Percentiles rank a stretch among this genome's conserved stretches.
Evolutionary conservation across 495 filamentous ascomycete species (phyloP).

Genomic region (Haplographium delicatum): DNA sequence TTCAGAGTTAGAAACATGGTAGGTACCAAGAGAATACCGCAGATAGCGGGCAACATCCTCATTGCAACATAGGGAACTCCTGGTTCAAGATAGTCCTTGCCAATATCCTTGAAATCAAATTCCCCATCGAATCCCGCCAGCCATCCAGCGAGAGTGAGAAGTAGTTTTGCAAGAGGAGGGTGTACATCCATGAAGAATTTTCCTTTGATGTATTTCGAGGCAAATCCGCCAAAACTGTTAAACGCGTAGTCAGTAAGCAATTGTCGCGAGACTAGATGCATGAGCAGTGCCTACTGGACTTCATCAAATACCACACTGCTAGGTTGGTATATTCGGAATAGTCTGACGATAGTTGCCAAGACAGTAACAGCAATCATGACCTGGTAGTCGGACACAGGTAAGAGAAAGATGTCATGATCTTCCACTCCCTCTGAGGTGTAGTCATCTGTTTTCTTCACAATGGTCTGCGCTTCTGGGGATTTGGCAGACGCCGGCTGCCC

Average conservation of each 20-base stretch:
- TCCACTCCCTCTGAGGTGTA: conserved; percentile 62
- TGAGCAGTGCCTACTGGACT: conserved; percentile 71
- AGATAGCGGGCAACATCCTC: conserved; percentile 85
- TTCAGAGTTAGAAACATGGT: conserved; percentile 93
- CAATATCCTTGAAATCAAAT: conserved; percentile 99
- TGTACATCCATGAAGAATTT: conserved; percentile 99
- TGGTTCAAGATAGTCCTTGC: conserved; percentile 94
- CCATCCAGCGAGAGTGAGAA: conserved; percentile 93
- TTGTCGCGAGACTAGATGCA: not conserved
- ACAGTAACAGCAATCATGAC: conserved; percentile 66
- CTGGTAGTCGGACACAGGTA: conserved; percentile 78
- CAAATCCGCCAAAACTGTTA: conserved; percentile 89
- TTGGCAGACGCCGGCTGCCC: conserved; percentile 1
- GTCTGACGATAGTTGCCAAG: conserved; percentile 70
- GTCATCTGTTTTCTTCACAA: conserved; percentile 29
- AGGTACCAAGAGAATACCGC: conserved; percentile 80
- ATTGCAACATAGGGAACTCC: conserved; percentile 96
- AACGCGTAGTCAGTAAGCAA: conserved; percentile 13
- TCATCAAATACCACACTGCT: conserved; percentile 97
- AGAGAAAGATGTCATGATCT: conserved; percentile 67
- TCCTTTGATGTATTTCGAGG: conserved; percentile 97
- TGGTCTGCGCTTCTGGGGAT: not conserved
- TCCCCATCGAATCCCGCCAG: conserved; percentile 90
- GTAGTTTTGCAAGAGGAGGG: conserved; percentile 91
- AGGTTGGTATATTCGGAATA: conserved; percentile 95